Evolutionary conservation across 345 rosid species (phyloP).

Genomic region (Lepidium aucheri): DNA sequence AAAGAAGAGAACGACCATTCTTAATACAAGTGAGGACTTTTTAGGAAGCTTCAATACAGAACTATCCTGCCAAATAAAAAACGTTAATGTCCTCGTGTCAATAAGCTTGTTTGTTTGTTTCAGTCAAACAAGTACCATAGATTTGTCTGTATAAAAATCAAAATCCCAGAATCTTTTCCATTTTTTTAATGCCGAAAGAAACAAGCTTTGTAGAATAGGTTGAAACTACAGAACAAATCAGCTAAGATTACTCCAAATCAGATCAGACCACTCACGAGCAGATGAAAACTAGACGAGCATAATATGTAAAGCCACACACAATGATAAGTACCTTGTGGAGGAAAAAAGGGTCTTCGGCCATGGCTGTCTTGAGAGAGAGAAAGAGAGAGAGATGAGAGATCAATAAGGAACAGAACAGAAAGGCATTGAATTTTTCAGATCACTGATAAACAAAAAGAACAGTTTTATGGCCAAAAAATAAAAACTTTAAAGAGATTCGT

Average conservation of each 20-base stretch:
- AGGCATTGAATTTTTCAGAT: slow-evolving; percentile 39
- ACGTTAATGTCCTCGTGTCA: neutral
- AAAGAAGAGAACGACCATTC: slow-evolving; percentile 66
- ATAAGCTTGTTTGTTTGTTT: neutral
- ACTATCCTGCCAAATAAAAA: slow-evolving; percentile 34
- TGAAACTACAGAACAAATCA: neutral
- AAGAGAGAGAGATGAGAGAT: slow-evolving; percentile 16
- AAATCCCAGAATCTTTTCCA: neutral
- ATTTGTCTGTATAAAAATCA: slow-evolving; percentile 4
- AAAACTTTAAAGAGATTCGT: neutral
- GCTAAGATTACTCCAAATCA: slow-evolving; percentile 2
- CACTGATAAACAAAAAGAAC: neutral
- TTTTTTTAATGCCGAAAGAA: neutral
- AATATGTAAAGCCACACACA: neutral
- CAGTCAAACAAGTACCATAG: neutral
- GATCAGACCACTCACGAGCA: slow-evolving; percentile 16
- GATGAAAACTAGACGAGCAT: neutral
- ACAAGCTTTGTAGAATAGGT: neutral
- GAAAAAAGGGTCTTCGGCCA: slow-evolving; percentile 66
- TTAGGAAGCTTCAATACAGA: slow-evolving; percentile 52
- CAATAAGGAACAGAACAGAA: slow-evolving; percentile 11
- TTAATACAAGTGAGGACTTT: slow-evolving; percentile 60
- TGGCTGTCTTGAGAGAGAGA: slow-evolving; percentile 13
- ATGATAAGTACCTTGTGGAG: slow-evolving; percentile 50
- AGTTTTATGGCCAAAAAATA: neutral